Evolutionary conservation across 192 early-diverging fungal genomes (phyloP).

Genomic region (Entomortierella beljakovae): DNA sequence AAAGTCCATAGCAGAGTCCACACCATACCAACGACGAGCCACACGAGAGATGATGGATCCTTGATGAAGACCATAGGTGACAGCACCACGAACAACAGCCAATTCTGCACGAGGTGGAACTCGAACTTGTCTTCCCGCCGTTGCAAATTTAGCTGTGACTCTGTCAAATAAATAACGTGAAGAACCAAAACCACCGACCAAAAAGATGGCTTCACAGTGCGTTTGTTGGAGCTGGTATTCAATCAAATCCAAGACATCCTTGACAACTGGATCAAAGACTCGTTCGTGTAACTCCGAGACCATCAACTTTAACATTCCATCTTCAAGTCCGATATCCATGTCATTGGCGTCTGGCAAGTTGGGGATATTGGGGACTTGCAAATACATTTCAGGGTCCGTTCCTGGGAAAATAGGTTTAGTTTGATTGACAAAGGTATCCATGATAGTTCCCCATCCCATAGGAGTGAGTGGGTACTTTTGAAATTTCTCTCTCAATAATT

Average conservation of each 20-base stretch:
- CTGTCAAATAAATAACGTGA: conserved; percentile 60
- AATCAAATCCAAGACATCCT: conserved; percentile 51
- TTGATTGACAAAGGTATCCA: conserved; percentile 57
- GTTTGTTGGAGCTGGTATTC: conserved; percentile 42
- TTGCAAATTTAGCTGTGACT: conserved; percentile 59
- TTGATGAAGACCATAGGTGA: conserved; percentile 56
- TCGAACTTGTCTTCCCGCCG: conserved; percentile 56
- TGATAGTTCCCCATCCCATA: conserved; percentile 56
- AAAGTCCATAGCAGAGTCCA: conserved; percentile 55
- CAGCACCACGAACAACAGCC: conserved; percentile 62
- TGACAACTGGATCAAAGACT: conserved; percentile 50
- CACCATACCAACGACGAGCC: conserved; percentile 53
- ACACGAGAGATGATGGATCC: conserved; percentile 51
- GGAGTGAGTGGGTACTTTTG: conserved; percentile 55
- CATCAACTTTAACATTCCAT: conserved; percentile 53
- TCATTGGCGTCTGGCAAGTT: conserved; percentile 53
- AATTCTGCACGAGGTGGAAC: conserved; percentile 66
- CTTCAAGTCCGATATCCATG: conserved; percentile 50
- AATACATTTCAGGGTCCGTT: conserved; percentile 52
- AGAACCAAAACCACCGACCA: conserved; percentile 63
- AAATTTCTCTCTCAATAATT: conserved; percentile 53
- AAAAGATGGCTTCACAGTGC: conserved; percentile 59
- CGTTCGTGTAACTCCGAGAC: conserved; percentile 48
- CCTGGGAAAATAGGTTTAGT: conserved; percentile 55
- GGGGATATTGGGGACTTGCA: conserved; percentile 54